A percentile compares a stretch with the other conserved stretches of the same genome.
phyloP scores from a whole-genome alignment of 2,329 filamentous ascomycete species.

The Exophiala phaeomuriformis region DNA sequence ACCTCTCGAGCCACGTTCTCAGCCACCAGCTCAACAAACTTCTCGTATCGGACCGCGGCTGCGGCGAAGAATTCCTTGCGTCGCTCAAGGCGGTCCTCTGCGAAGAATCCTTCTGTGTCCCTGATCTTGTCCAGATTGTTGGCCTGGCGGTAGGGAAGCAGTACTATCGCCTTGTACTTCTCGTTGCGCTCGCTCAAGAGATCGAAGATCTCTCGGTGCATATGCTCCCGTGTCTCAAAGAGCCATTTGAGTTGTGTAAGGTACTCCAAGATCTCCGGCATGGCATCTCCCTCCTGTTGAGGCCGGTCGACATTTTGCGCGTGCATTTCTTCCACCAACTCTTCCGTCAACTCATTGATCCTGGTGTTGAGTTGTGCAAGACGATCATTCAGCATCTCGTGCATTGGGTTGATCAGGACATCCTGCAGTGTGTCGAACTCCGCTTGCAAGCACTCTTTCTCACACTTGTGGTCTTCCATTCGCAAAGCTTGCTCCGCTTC shows the following conservation, averaged over 20 bases:
- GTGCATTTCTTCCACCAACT: slow-evolving; percentile 65
- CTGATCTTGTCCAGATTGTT: slow-evolving; percentile 71
- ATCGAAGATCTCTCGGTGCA: slow-evolving; percentile 80
- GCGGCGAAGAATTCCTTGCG: slow-evolving; percentile 64
- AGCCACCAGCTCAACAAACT: slow-evolving; percentile 72
- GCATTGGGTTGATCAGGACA: slow-evolving; percentile 73
- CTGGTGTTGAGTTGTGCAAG: slow-evolving; percentile 66
- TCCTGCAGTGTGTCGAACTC: slow-evolving; percentile 81
- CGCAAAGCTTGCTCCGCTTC: slow-evolving; percentile 70
- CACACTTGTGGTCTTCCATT: slow-evolving; percentile 59
- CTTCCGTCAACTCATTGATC: slow-evolving; percentile 67
- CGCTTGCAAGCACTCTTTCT: slow-evolving; percentile 66
- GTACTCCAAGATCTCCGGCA: slow-evolving; percentile 88
- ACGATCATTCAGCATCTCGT: slow-evolving; percentile 68
- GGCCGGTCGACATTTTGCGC: slow-evolving; percentile 68
- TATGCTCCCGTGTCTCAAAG: slow-evolving; percentile 82
- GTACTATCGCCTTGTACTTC: slow-evolving; percentile 74
- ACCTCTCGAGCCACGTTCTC: slow-evolving; percentile 80
- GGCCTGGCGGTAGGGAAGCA: slow-evolving; percentile 68
- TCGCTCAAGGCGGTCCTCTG: slow-evolving; percentile 66
- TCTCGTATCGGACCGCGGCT: slow-evolving; percentile 63
- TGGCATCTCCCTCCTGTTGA: slow-evolving; percentile 90
- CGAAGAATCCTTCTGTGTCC: slow-evolving; percentile 75
- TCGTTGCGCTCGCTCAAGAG: slow-evolving; percentile 78
- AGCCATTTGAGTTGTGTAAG: slow-evolving; percentile 94